phyloP scores from a whole-genome alignment of 2,329 filamentous ascomycete species.

The Aureobasidium pullulans region DNA sequence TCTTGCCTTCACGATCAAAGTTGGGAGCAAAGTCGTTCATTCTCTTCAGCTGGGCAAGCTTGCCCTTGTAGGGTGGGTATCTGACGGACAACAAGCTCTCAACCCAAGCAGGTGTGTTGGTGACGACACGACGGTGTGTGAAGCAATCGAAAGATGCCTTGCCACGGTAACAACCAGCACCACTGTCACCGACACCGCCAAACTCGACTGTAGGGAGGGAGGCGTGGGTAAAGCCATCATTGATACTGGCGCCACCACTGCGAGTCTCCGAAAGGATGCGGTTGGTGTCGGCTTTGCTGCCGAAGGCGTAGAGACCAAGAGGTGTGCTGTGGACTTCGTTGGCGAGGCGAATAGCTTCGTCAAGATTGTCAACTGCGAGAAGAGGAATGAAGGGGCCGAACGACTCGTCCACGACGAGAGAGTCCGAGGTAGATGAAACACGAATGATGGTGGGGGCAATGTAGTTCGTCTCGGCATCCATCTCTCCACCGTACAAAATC shows the following conservation, averaged over 20 bases:
- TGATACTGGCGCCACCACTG: conserved; percentile 45
- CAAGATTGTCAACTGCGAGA: conserved; percentile 68
- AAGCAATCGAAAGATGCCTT: conserved; percentile 64
- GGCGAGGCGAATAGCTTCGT: conserved; percentile 75
- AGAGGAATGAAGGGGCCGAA: conserved; percentile 92
- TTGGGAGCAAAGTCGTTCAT: conserved; percentile 49
- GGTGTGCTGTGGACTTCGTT: conserved; percentile 78
- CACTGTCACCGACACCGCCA: conserved; percentile 75
- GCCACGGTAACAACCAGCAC: conserved; percentile 70
- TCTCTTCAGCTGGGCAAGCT: conserved; percentile 44
- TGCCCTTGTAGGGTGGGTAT: conserved; percentile 55
- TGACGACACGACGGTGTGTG: conserved; percentile 54
- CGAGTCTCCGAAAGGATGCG: conserved; percentile 47
- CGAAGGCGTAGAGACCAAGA: conserved; percentile 78
- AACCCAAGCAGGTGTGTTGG: conserved; percentile 59
- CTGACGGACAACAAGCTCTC: conserved; percentile 60
- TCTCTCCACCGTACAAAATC: conserved; percentile 77
- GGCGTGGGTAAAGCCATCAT: conserved; percentile 61
- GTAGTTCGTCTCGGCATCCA: conserved; percentile 71
- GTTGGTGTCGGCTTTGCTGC: conserved; percentile 67
- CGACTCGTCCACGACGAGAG: conserved; percentile 73
- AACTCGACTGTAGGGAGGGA: conserved; percentile 66
- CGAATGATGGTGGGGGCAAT: conserved; percentile 92
- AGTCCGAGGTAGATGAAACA: conserved; percentile 66
- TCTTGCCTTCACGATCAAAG: conserved; percentile 51